A percentile compares a stretch with the other conserved stretches of the same genome.
Evolutionary conservation across 1,284 basidiomycete genomes (phyloP).

Genomic region (Amylostereum areolatum): DNA sequence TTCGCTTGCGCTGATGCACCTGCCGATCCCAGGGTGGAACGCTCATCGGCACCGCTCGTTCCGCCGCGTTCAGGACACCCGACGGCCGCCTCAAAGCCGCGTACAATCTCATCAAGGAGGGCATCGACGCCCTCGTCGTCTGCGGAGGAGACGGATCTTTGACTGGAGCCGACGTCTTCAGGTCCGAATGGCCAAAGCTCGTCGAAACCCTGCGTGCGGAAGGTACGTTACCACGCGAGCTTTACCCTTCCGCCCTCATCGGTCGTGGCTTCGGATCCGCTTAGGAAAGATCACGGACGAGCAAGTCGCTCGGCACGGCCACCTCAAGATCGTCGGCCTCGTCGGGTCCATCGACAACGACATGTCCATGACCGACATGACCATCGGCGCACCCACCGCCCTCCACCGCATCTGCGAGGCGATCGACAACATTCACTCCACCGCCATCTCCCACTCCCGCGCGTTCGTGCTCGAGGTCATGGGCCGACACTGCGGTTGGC

Average conservation of each 20-base stretch:
- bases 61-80: constrained; percentile 77
- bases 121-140: constrained; percentile 94
- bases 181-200: constrained; percentile 89
- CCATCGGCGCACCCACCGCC: constrained; percentile 94
- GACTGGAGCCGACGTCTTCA: constrained; percentile 92
- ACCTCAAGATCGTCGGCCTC: constrained; percentile 94
- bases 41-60: constrained; percentile 93
- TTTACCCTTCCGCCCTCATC: background rate
- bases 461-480: constrained; percentile 99
- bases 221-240: constrained; percentile 30
- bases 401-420: constrained; percentile 96
- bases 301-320: constrained; percentile 66
- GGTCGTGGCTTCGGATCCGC: constrained; percentile 3
- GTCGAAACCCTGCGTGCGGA: constrained; percentile 62
- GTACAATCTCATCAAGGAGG: constrained; percentile 88
- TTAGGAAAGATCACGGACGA: constrained; percentile 70
- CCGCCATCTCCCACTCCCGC: constrained; percentile 91
- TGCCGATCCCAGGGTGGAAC: constrained; percentile 75
- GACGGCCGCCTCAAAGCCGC: constrained; percentile 89
- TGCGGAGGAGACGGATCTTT: constrained; percentile 97
- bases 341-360: constrained; percentile 99
- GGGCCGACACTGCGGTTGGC: constrained; percentile 98
- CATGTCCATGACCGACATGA: constrained; percentile 96
- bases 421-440: constrained; percentile 97
- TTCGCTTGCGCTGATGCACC: background rate